A percentile compares a stretch with the other conserved stretches of the same genome.
These are phyloP conservation scores for Colletotrichum sp. DNA, from an alignment of 2,329 filamentous ascomycete species.

Conservation along the genomic window DNA sequence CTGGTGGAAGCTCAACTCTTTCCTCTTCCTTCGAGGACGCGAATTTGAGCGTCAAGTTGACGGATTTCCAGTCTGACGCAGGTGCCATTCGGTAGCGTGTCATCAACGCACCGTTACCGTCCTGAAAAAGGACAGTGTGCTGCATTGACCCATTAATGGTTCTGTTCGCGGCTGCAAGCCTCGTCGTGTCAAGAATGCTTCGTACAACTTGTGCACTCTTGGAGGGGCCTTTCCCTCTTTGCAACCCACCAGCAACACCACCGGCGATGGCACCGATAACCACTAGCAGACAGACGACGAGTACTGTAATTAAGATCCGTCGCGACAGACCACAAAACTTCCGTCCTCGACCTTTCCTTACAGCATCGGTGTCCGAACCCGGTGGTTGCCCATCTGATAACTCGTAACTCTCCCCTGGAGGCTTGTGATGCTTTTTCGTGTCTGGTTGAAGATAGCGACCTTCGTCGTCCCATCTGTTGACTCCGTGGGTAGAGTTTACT, in stretches of 20 bases:
- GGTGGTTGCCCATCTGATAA: neutral
- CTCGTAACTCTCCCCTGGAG: neutral
- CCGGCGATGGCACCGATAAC: neutral
- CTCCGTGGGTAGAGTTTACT: neutral
- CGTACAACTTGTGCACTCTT: neutral
- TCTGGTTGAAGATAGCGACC: neutral
- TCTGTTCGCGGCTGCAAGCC: neutral
- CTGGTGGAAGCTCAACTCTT: neutral
- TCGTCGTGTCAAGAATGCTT: neutral
- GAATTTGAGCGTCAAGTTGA: neutral
- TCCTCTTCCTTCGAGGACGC: neutral
- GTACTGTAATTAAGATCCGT: neutral
- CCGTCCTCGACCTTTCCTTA: fast-evolving
- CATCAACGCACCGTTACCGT: neutral
- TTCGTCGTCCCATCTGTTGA: neutral
- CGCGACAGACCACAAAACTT: neutral
- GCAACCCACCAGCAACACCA: neutral
- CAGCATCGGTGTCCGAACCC: neutral
- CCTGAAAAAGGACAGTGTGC: neutral
- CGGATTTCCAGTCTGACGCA: neutral
- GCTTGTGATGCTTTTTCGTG: neutral
- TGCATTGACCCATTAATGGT: neutral
- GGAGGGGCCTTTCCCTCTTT: neutral
- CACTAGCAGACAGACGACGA: neutral
- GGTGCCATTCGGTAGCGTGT: neutral